phyloP scores from a whole-genome alignment of 1,139 yeast genomes.

The Arxiozyma slooffiae region DNA sequence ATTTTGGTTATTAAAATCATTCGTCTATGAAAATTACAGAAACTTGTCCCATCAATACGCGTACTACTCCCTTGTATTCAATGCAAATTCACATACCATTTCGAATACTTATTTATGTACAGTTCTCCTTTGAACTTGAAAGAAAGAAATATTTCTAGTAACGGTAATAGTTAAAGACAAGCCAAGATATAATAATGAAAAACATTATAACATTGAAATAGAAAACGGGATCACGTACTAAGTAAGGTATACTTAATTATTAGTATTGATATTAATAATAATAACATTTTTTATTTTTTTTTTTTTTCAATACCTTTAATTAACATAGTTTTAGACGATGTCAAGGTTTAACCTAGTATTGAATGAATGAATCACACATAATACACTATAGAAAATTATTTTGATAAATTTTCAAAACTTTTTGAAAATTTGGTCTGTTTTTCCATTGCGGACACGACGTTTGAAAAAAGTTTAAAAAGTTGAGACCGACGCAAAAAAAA shows the following conservation, averaged over 20 bases:
- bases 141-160: background rate
- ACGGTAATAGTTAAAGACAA: too few species aligned
- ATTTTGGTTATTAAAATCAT: too few species aligned
- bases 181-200: background rate
- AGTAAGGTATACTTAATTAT: too few species aligned
- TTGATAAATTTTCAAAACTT: background rate
- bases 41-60: background rate
- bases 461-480: background rate
- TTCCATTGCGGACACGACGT: background rate
- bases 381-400: background rate
- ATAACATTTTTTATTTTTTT: too few species aligned
- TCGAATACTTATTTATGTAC: slow-evolving; percentile 6
- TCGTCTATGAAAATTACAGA: too few species aligned
- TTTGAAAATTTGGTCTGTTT: background rate
- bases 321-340: background rate
- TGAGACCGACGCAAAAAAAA: slow-evolving; percentile 1
- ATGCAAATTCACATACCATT: slow-evolving; percentile 8
- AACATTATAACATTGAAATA: background rate
- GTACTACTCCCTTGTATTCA: background rate
- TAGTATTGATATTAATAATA: too few species aligned
- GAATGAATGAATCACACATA: background rate
- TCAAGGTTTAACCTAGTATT: background rate
- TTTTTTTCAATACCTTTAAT: too few species aligned
- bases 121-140: background rate
- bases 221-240: background rate